Base-by-base conservation (phyloP, 352 stramenopile genomes). In the Phytophthora litchii region DNA sequence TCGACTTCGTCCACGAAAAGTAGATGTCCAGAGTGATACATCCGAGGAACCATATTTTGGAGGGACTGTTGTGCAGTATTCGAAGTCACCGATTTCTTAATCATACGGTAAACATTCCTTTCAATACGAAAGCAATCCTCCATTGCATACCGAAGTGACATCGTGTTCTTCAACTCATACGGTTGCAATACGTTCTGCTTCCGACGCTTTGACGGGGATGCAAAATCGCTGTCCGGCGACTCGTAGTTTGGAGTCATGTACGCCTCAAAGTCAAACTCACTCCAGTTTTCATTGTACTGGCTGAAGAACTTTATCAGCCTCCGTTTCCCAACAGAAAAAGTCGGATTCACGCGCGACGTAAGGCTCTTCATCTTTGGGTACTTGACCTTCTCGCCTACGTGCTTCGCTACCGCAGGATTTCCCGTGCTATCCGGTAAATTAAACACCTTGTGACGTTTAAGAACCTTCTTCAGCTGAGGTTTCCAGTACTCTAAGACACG, bases 241-340 rank as follows among this genome's bases (percentile, higher is more conserved):
- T 74, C 49, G 35, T 88, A 91, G 1, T 81, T 69, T 11, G 80
- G 78, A 9, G 83, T 55, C 48, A 93, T 70, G 55, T 81, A 93
- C 4, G 78, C 67, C 19, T 84, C 62, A 49, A 94, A 77, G 47
- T 91, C 71, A 41, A 92, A 87, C 60, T 94, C 85, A 16, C 83
- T 76, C 84, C 85, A 95, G 14, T 86, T 79, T 42, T 89, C 66
- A 44, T 95, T 95, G 56, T 86, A 88, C 49, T 91, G 72, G 35
- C 86, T 95, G 57, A 91, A 94, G 25, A 92, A 92, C 54, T 95
- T 95, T 27, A 95, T 53, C 14, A 93, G 47, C 14, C 87, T 23
- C 17, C 59, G 68, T 29, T 79, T 75, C 14, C 78, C 80, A 17
- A 95, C 57, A 0, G 74, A 79, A 60, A 94, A 92, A 23, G 83